Conservation (phyloP, 306 rosid species). For the Fragaria nilgerrensis region DNA sequence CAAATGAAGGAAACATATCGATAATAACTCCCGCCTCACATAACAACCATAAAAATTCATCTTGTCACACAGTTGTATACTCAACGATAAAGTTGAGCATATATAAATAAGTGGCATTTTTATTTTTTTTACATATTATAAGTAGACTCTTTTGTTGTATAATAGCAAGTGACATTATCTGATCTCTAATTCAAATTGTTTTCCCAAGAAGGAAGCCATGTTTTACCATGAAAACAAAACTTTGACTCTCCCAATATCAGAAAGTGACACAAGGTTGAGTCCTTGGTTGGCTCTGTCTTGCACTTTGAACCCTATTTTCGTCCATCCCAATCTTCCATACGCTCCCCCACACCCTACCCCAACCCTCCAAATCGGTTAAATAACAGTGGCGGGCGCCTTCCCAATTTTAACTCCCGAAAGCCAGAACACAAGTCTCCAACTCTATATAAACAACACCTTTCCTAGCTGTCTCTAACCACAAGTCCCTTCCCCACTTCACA, state of each 20-base stretch:
- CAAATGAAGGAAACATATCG: no score
- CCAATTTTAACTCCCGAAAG: not conserved
- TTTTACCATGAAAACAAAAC: not conserved
- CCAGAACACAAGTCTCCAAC: not conserved
- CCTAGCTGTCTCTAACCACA: not conserved
- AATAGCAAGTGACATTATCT: not conserved
- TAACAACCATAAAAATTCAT: no score
- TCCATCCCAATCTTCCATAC: not conserved
- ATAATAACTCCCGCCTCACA: no score
- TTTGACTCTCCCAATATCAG: not conserved
- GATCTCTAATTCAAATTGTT: not conserved
- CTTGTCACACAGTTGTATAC: no score
- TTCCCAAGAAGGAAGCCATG: not conserved
- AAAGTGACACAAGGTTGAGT: not conserved
- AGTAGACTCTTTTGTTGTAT: not conserved
- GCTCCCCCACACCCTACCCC: not conserved
- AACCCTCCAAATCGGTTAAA: not conserved
- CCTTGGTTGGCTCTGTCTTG: not conserved
- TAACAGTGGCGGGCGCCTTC: constrained; percentile 8
- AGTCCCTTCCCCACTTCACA: not conserved
- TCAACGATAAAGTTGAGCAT: no score
- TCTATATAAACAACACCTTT: not conserved
- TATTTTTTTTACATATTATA: no score
- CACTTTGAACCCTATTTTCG: not conserved
- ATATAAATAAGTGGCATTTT: no score